Percentiles rank a stretch among this genome's conserved stretches.
Conservation (phyloP, 2,329 filamentous ascomycete species). For the Arachnomyces sp. region DNA sequence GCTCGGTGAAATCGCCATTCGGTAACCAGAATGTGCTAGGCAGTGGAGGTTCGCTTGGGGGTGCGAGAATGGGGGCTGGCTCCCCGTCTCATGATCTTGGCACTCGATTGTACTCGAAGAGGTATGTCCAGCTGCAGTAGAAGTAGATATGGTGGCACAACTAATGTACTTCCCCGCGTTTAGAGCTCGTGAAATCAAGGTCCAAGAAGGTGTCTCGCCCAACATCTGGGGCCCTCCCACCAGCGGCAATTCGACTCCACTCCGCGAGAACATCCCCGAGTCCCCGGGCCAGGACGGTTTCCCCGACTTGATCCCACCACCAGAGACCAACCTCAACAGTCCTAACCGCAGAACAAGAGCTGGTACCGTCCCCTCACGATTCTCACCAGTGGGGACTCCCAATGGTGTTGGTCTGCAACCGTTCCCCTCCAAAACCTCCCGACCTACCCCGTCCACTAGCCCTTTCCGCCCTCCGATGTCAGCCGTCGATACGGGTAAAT, state of each 20-base stretch:
- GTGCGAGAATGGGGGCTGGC: slow-evolving; percentile 71
- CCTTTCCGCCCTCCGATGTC: slow-evolving; percentile 64
- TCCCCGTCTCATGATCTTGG: slow-evolving; percentile 93
- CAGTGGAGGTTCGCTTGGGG: slow-evolving; percentile 43
- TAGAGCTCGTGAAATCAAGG: slow-evolving; percentile 92
- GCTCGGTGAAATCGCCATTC: slow-evolving; percentile 62
- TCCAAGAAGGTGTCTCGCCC: slow-evolving; percentile 78
- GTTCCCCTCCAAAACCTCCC: slow-evolving; percentile 66
- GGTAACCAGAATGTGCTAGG: slow-evolving; percentile 57
- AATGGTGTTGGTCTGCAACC: slow-evolving; percentile 48
- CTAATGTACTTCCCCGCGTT: slow-evolving; percentile 10
- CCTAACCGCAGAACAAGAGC: slow-evolving; percentile 74
- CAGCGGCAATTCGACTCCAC: slow-evolving; percentile 89
- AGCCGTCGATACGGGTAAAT: slow-evolving; percentile 26
- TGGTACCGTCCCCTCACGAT: slow-evolving; percentile 90
- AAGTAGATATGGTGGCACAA: not conserved
- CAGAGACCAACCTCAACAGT: slow-evolving; percentile 55
- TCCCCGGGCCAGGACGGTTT: slow-evolving; percentile 89
- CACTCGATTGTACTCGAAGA: slow-evolving; percentile 77
- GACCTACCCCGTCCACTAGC: slow-evolving; percentile 77
- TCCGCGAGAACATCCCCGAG: slow-evolving; percentile 95
- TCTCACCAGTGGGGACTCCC: slow-evolving; percentile 65
- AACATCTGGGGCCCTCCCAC: slow-evolving; percentile 88
- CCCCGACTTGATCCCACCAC: slow-evolving; percentile 71
- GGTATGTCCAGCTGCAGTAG: slow-evolving; percentile 50